A percentile compares a stretch with the other conserved stretches of the same genome.
Evolutionary conservation across 2,329 filamentous ascomycete genomes (phyloP).

Genomic region (Saccharata proteae): DNA sequence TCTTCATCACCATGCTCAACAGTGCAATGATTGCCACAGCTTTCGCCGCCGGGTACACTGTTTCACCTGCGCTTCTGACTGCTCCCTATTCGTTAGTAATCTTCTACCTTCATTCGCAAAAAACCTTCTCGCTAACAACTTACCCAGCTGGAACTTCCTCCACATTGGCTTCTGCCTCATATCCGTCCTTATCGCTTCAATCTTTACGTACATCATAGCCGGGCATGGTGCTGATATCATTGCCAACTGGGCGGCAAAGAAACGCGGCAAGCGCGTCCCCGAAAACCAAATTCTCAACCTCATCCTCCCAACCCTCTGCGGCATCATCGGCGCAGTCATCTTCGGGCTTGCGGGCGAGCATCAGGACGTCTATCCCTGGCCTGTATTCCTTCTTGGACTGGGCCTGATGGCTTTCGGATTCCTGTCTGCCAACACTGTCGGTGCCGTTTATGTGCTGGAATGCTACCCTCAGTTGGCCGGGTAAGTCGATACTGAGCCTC

Average conservation of each 20-base stretch:
- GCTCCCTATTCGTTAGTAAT: constrained; percentile 3
- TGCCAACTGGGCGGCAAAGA: constrained; percentile 15
- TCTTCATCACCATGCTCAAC: constrained; percentile 21
- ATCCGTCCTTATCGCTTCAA: constrained; percentile 12
- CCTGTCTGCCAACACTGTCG: constrained; percentile 18
- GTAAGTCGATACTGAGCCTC: constrained; percentile 3
- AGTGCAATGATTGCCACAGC: constrained; percentile 17
- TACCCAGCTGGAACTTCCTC: constrained; percentile 4
- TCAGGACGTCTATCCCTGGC: constrained; percentile 13
- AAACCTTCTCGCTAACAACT: too few relatives aligned
- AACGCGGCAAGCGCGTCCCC: constrained; percentile 15
- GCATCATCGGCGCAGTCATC: constrained; percentile 15
- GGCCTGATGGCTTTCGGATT: constrained; percentile 19
- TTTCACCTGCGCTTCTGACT: constrained; percentile 3
- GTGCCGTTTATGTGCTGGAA: constrained; percentile 20
- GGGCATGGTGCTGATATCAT: constrained; percentile 16
- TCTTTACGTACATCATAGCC: constrained; percentile 13
- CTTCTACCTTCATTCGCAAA: too few relatives aligned
- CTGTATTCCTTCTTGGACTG: constrained; percentile 15
- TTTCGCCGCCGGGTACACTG: constrained; percentile 12
- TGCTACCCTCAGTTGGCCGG: constrained; percentile 20
- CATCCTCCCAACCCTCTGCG: constrained; percentile 15
- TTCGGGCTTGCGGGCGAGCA: constrained; percentile 16
- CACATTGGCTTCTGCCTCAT: constrained; percentile 7
- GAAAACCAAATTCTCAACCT: constrained; percentile 19